Percentiles rank a stretch among this genome's conserved stretches.
phyloP scores from a whole-genome alignment of 2,329 filamentous ascomycete species.

The Bipolaris sorokiniana region DNA sequence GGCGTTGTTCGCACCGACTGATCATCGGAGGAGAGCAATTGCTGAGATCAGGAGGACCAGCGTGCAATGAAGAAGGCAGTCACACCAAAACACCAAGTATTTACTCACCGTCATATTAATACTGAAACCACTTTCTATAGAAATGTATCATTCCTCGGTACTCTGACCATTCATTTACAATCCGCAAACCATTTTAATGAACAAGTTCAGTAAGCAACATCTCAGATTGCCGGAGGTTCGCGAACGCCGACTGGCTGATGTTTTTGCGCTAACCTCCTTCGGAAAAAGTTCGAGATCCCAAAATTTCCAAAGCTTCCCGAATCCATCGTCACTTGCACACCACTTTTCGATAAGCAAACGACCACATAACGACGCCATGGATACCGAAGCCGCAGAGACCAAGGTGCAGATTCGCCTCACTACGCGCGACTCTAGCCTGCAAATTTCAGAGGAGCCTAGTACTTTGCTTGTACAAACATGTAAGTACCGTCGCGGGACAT shows the following conservation, averaged over 20 bases:
- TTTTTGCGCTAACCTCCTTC: constrained; percentile 37
- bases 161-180: not conserved
- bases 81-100: not conserved
- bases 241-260: constrained; percentile 30
- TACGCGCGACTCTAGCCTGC: constrained; percentile 42
- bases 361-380: constrained; percentile 29
- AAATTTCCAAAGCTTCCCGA: constrained; percentile 37
- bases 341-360: constrained; percentile 2
- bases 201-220: not conserved
- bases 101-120: not conserved
- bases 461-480: constrained; percentile 43
- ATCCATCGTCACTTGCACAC: constrained; percentile 19
- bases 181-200: not conserved
- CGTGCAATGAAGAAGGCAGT: constrained; percentile 20
- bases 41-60: constrained; percentile 57
- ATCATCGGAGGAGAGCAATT: constrained; percentile 64
- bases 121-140: not conserved
- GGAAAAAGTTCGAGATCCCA: constrained; percentile 32
- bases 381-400: constrained; percentile 32
- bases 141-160: not conserved
- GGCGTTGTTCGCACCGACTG: constrained; percentile 68
- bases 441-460: constrained; percentile 43
- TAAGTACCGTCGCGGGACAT: constrained; percentile 24
- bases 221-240: constrained; percentile 22
- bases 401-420: constrained; percentile 47